Evolutionary conservation across 345 rosid species (phyloP), one percentile per base, ranked within the genome.

Genomic region (sweet orange (Citrus sinensis)): DNA sequence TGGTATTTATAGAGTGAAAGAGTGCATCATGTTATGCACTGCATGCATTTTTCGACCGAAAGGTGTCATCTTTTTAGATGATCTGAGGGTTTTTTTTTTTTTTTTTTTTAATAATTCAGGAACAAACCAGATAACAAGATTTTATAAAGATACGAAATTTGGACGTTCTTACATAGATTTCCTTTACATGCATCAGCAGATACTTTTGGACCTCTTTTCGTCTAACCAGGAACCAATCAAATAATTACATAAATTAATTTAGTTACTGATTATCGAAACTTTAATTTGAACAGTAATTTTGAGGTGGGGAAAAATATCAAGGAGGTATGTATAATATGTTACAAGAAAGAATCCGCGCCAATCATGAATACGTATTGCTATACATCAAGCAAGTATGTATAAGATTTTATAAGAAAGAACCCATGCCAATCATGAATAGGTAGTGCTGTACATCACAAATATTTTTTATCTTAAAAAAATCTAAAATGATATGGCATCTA

Each of bases 171-270:
- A 16, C 39, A 29, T 29, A 27, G 22, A 63, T 75, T 61, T 63
- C 46, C 70, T 42, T 75, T 20, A 30, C 11, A 19, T 30, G 22
- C 11, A 19, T 20, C 29, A 29, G 78, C 71, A 42, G 62, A 7
- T 42, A 46, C 51, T 63, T 75, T 67, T 46, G 29, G 59, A 63
- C 66, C 71, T 59, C 56, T 73, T 72, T 73, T 67, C 9, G 67
- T 63, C 67, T 63, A 63, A 63, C 67, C 20, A 16, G 22, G 35
- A 63, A 30, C 67, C 37, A 63, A 63, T 63, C 32, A 17, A 63
- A 46, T 46, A 54, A 54, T 17, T 54, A 17, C 51, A 54, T 17
- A 54, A 2, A 19, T 54, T 16, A 16, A 54, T 54, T 54, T 54
- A 54, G 7, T 54, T 54, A 54, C 58, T 6, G 58, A 54, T 17